These are phyloP conservation scores for Trypanosomatidae sp. DNA, from an alignment of 208 protist species.

Conservation along the genomic window DNA sequence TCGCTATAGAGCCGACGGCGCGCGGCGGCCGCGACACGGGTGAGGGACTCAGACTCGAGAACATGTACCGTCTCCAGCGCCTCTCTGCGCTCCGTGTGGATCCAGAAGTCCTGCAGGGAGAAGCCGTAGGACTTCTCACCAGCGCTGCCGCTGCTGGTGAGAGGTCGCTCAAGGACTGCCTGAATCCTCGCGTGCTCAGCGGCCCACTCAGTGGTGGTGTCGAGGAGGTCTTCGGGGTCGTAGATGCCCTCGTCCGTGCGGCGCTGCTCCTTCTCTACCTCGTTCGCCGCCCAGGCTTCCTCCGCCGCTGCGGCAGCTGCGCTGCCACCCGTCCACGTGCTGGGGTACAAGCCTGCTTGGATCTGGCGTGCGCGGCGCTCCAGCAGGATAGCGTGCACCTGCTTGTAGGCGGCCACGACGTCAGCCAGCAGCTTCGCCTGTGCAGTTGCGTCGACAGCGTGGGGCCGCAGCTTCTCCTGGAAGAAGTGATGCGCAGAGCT, in stretches of 20 bases:
- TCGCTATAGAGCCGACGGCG: slow-evolving; percentile 46
- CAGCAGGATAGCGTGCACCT: slow-evolving; percentile 50
- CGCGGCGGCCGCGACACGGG: slow-evolving; percentile 53
- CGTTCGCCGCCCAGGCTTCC: slow-evolving; percentile 43
- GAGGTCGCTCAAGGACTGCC: slow-evolving; percentile 33
- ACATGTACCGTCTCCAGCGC: slow-evolving; percentile 81
- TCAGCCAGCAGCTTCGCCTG: slow-evolving; percentile 40
- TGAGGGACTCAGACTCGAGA: slow-evolving; percentile 50
- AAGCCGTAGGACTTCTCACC: slow-evolving; percentile 39
- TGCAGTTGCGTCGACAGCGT: slow-evolving; percentile 21
- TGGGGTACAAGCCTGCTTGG: slow-evolving; percentile 31
- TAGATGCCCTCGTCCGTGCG: slow-evolving; percentile 59
- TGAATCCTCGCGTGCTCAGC: slow-evolving; percentile 58
- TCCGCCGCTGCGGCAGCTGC: slow-evolving; percentile 33
- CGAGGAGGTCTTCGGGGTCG: slow-evolving; percentile 77
- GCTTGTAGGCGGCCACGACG: slow-evolving; percentile 44
- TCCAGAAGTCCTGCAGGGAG: slow-evolving; percentile 72
- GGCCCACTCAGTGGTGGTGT: slow-evolving; percentile 66
- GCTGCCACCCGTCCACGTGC: slow-evolving; percentile 17
- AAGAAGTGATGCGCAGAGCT: slow-evolving; percentile 64
- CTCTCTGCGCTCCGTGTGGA: slow-evolving; percentile 72
- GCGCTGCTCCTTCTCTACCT: slow-evolving; percentile 52
- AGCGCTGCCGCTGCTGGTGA: slow-evolving; percentile 13
- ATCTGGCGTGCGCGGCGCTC: slow-evolving; percentile 46
- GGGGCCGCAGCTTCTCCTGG: slow-evolving; percentile 41